phyloP scores from a whole-genome alignment of 371 early-diverging fungal species.

The Nematocida sp. region DNA sequence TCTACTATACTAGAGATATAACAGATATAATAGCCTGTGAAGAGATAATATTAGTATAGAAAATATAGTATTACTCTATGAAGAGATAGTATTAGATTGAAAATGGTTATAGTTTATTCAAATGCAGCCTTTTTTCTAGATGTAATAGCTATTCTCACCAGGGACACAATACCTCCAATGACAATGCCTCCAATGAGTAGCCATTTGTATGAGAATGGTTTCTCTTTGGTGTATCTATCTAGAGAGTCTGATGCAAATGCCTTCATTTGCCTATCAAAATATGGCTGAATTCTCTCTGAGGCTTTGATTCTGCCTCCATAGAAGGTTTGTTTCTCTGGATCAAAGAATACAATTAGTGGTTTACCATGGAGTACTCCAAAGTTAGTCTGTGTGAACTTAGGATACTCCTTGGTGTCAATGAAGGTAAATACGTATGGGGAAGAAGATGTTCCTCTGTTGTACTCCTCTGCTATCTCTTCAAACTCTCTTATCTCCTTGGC shows the following conservation, averaged over 20 bases:
- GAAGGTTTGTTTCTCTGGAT: slow-evolving; percentile 61
- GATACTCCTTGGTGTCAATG: slow-evolving; percentile 62
- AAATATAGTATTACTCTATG: too few species aligned
- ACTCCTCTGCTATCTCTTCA: slow-evolving; percentile 58
- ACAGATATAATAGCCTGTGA: too few species aligned
- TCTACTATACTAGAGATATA: too few species aligned
- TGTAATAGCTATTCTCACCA: background rate
- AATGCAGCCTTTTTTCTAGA: slow-evolving; percentile 19
- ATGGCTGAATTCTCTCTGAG: slow-evolving; percentile 44
- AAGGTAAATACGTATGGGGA: slow-evolving; percentile 60
- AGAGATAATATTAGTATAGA: too few species aligned
- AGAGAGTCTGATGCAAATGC: slow-evolving; percentile 20
- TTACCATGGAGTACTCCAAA: slow-evolving; percentile 44
- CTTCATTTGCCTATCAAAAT: slow-evolving; percentile 8
- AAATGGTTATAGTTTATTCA: slow-evolving; percentile 51
- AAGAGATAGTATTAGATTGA: too few species aligned
- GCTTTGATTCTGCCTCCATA: slow-evolving; percentile 42
- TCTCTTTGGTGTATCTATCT: slow-evolving; percentile 20
- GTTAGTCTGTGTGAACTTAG: slow-evolving; percentile 60
- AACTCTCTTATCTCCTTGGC: slow-evolving; percentile 57
- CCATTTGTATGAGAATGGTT: slow-evolving; percentile 27
- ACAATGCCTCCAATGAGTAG: background rate
- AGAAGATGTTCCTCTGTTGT: slow-evolving; percentile 62
- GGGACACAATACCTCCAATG: background rate
- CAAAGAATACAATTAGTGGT: slow-evolving; percentile 63